These are phyloP conservation scores for Metschnikowia bowlesiae DNA, from an alignment of 805 yeast genomes.

Conservation along the genomic window DNA sequence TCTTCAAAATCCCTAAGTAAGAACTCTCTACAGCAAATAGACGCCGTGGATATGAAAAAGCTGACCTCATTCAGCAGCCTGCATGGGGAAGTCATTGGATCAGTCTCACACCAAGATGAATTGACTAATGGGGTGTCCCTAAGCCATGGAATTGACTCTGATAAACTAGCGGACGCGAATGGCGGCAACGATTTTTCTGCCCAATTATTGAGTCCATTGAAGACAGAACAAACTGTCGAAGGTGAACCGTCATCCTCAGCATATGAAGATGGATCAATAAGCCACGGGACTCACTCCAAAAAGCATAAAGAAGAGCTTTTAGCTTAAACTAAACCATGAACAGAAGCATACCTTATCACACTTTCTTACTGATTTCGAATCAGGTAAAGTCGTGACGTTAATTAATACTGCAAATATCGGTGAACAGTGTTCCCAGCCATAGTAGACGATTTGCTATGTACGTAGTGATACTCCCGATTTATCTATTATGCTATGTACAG, in stretches of 20 bases:
- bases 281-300: not conserved
- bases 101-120: not conserved
- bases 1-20: not conserved
- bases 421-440: not conserved
- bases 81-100: not conserved
- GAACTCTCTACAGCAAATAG: not conserved
- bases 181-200: not conserved
- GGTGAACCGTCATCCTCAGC: not conserved
- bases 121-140: not conserved
- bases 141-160: not conserved
- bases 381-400: not conserved
- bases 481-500: not conserved
- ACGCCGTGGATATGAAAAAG: not conserved
- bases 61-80: not conserved
- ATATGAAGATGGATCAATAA: not conserved
- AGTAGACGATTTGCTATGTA: not conserved
- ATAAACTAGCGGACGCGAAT: not conserved
- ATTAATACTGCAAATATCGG: not conserved
- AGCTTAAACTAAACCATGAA: not conserved
- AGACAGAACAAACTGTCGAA: not conserved
- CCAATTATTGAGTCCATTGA: slow-evolving; percentile 4
- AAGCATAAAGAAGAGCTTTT: slow-evolving; percentile 1
- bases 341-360: not conserved
- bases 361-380: not conserved
- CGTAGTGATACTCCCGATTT: not conserved